phyloP scores from a whole-genome alignment of 2,329 filamentous ascomycete genomes.

The Epichloe glyceriae region DNA sequence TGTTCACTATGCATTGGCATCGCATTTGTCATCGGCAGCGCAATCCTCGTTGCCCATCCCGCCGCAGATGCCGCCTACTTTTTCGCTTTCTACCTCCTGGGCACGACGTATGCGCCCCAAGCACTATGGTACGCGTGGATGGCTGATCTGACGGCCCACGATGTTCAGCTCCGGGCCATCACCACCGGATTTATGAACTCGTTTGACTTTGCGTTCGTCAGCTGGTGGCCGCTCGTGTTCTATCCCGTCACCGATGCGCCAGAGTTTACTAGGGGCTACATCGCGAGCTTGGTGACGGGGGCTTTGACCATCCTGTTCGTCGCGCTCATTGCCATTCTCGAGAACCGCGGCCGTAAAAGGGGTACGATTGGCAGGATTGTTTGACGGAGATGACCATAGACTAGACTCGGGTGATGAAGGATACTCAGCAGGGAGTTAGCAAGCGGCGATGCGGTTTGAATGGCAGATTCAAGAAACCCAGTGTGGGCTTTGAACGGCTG shows the following conservation, averaged over 20 bases:
- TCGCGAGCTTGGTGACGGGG: slow-evolving; percentile 26
- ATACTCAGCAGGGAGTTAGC: neutral
- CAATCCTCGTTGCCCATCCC: slow-evolving; percentile 23
- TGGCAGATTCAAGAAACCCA: neutral
- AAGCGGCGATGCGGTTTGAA: neutral
- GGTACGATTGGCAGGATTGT: slow-evolving; percentile 15
- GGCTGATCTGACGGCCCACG: slow-evolving; percentile 27
- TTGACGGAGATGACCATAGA: slow-evolving; percentile 2
- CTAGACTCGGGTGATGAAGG: neutral
- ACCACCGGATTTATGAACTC: slow-evolving; percentile 31
- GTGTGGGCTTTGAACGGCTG: neutral
- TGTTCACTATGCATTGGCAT: slow-evolving; percentile 28
- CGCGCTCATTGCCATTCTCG: slow-evolving; percentile 23
- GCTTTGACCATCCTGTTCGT: slow-evolving; percentile 23
- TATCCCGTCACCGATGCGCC: slow-evolving; percentile 28
- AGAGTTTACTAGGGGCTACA: slow-evolving; percentile 24
- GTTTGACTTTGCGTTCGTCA: slow-evolving; percentile 29
- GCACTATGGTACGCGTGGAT: slow-evolving; percentile 35
- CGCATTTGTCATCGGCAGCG: slow-evolving; percentile 27
- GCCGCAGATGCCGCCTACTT: slow-evolving; percentile 23
- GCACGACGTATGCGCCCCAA: slow-evolving; percentile 31
- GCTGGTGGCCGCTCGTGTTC: slow-evolving; percentile 27
- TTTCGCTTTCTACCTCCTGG: slow-evolving; percentile 30
- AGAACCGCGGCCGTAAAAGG: slow-evolving; percentile 14
- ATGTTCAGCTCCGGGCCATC: slow-evolving; percentile 28